Evolutionary conservation across 2,329 filamentous ascomycete species (phyloP).

Genomic region (Alternaria alternata): DNA sequence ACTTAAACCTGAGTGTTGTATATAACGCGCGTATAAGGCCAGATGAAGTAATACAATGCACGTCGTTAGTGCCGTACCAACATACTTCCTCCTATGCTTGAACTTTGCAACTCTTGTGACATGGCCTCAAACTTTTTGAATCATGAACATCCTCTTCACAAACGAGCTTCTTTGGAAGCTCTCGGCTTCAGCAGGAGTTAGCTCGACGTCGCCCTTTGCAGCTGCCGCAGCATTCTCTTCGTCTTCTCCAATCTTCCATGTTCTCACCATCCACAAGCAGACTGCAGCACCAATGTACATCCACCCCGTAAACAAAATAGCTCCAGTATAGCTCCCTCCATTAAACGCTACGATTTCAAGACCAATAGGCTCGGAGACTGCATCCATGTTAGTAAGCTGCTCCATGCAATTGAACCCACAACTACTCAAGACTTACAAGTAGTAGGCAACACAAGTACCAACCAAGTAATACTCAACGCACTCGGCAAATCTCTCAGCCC

Average conservation of each 20-base stretch:
- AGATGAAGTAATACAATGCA: background rate
- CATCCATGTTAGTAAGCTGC: constrained; percentile 8
- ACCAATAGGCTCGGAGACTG: constrained; percentile 63
- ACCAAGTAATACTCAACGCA: constrained; percentile 74
- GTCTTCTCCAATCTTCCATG: constrained; percentile 67
- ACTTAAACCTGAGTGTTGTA: background rate
- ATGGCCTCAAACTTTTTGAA: constrained; percentile 36
- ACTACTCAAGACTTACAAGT: constrained; percentile 59
- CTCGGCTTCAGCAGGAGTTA: constrained; percentile 29
- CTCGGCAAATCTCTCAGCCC: constrained; percentile 74
- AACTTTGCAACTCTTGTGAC: background rate
- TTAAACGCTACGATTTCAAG: constrained; percentile 61
- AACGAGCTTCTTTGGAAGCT: constrained; percentile 36
- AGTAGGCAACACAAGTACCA: constrained; percentile 73
- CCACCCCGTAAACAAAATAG: constrained; percentile 67
- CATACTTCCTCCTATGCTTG: background rate
- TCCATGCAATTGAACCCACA: background rate
- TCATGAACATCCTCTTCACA: constrained; percentile 41
- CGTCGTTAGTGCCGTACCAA: background rate
- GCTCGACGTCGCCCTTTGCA: constrained; percentile 33
- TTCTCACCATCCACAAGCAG: constrained; percentile 63
- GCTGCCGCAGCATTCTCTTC: constrained; percentile 51
- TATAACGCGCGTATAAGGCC: background rate
- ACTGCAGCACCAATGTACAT: constrained; percentile 68
- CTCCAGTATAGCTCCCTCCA: constrained; percentile 62